Evolutionary conservation across 2,329 filamentous ascomycete genomes (phyloP).

Genomic region (Herpotrichia juniperi): DNA sequence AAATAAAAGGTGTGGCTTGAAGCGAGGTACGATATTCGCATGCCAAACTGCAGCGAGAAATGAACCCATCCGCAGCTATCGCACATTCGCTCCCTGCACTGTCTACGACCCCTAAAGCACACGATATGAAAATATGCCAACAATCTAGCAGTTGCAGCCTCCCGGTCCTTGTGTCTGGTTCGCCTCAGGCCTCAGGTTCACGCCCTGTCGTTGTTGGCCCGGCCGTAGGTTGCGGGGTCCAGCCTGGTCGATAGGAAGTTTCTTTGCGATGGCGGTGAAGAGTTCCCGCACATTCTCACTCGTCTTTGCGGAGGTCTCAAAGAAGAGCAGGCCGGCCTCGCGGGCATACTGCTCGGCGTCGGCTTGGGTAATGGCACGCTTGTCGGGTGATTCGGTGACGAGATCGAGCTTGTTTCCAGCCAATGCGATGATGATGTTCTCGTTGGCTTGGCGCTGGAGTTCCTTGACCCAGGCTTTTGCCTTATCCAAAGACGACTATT

Average conservation of each 20-base stretch:
- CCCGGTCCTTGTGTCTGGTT: slow-evolving; percentile 63
- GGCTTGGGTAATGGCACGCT: slow-evolving; percentile 85
- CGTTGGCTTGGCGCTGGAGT: slow-evolving; percentile 96
- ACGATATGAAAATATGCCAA: slow-evolving; percentile 4
- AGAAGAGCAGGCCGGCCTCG: slow-evolving; percentile 94
- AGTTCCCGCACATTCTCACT: slow-evolving; percentile 94
- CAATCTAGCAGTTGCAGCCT: slow-evolving; percentile 68
- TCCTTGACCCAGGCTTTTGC: slow-evolving; percentile 99
- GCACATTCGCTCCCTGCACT: slow-evolving; percentile 9
- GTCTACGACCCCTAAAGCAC: not conserved
- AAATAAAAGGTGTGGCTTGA: slow-evolving; percentile 14
- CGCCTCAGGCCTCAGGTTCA: slow-evolving; percentile 69
- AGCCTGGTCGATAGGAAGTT: slow-evolving; percentile 92
- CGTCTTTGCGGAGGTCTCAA: slow-evolving; percentile 98
- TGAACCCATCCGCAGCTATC: slow-evolving; percentile 1
- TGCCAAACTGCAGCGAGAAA: slow-evolving; percentile 12
- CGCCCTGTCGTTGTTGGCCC: slow-evolving; percentile 64
- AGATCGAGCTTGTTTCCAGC: slow-evolving; percentile 98
- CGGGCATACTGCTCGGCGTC: slow-evolving; percentile 95
- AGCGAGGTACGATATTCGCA: slow-evolving; percentile 11
- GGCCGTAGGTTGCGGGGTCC: slow-evolving; percentile 84
- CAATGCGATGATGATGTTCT: slow-evolving; percentile 98
- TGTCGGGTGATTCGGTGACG: slow-evolving; percentile 91
- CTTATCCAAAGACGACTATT: slow-evolving; percentile 92
- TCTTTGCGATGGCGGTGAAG: slow-evolving; percentile 97